A percentile compares a stretch with the other conserved stretches of the same genome.
Conservation (phyloP, 1,284 basidiomycete genomes). For the Tetrapyrgos nigripes region DNA sequence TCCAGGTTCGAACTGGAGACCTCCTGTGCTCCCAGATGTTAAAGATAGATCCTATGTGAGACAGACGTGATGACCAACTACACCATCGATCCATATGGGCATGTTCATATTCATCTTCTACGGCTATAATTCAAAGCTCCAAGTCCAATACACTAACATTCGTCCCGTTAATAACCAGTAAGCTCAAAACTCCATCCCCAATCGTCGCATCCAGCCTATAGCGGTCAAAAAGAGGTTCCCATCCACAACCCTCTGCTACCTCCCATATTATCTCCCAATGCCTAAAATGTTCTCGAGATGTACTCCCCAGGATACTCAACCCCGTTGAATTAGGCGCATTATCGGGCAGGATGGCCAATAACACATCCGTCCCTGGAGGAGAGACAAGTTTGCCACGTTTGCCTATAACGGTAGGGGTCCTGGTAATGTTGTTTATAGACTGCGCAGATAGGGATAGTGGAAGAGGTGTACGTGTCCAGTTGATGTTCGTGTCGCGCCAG, state of each 20-base stretch:
- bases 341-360: slow-evolving; percentile 44
- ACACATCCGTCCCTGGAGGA: slow-evolving; percentile 22
- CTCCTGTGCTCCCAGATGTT: slow-evolving; percentile 3
- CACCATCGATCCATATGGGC: slow-evolving; percentile 18
- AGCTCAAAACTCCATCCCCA: slow-evolving; percentile 40
- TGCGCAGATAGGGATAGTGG: slow-evolving; percentile 35
- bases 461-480: slow-evolving; percentile 46
- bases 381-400: slow-evolving; percentile 48
- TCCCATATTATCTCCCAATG: slow-evolving; percentile 47
- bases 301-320: slow-evolving; percentile 41
- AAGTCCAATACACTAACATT: slow-evolving; percentile 41
- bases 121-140: slow-evolving; percentile 23
- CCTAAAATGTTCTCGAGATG: slow-evolving; percentile 39
- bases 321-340: slow-evolving; percentile 44
- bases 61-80: slow-evolving; percentile 39
- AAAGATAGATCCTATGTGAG: not conserved
- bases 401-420: slow-evolving; percentile 46
- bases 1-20: slow-evolving; percentile 16
- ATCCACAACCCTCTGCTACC: slow-evolving; percentile 35
- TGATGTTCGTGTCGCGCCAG: slow-evolving; percentile 41
- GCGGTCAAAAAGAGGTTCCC: slow-evolving; percentile 46
- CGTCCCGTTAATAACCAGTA: slow-evolving; percentile 44
- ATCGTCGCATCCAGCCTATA: slow-evolving; percentile 32
- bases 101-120: not conserved
- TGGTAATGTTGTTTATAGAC: slow-evolving; percentile 42